Evolutionary conservation across 805 yeast species (phyloP).

Genomic region (Ogataea naganishii): DNA sequence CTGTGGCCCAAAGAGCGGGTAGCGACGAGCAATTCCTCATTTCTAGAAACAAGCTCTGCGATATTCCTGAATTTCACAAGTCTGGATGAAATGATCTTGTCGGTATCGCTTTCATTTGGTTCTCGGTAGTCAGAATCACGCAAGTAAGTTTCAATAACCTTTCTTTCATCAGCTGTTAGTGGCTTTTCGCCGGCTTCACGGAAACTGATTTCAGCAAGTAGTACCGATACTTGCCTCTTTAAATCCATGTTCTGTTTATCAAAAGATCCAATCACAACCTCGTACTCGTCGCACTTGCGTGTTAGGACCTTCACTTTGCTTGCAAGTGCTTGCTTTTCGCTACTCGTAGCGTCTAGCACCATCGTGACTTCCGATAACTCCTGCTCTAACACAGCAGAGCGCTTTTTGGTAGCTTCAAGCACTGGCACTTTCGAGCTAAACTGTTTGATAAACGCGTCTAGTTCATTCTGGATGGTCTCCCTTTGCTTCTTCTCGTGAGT

Average conservation of each 20-base stretch:
- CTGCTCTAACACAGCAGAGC: conserved; percentile 46
- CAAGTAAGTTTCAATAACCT: conserved; percentile 29
- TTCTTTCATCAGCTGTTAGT: conserved; percentile 54
- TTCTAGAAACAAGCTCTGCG: conserved; percentile 62
- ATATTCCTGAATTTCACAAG: conserved; percentile 62
- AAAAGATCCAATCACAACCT: conserved; percentile 38
- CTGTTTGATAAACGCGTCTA: conserved; percentile 65
- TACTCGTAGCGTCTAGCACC: conserved; percentile 43
- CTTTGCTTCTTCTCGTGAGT: conserved; percentile 65
- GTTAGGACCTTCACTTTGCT: conserved; percentile 15
- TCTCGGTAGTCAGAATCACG: no score
- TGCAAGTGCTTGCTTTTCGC: conserved; percentile 25
- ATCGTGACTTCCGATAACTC: conserved; percentile 47
- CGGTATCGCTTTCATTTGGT: conserved; percentile 50
- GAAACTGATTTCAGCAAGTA: conserved; percentile 58
- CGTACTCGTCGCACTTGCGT: conserved; percentile 30
- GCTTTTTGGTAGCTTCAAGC: conserved; percentile 55
- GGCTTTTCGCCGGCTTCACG: conserved; percentile 51
- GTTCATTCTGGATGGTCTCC: conserved; percentile 58
- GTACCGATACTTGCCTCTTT: conserved; percentile 72
- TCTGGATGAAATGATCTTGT: conserved; percentile 60
- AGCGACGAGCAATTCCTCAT: conserved; percentile 60
- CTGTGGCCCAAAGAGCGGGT: conserved; percentile 65
- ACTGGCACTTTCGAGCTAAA: conserved; percentile 73
- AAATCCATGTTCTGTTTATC: conserved; percentile 60